Percentiles rank a stretch among this genome's conserved stretches.
Evolutionary conservation across 2,329 filamentous ascomycete genomes (phyloP).

Genomic region (Curvularia hawaiiensis): DNA sequence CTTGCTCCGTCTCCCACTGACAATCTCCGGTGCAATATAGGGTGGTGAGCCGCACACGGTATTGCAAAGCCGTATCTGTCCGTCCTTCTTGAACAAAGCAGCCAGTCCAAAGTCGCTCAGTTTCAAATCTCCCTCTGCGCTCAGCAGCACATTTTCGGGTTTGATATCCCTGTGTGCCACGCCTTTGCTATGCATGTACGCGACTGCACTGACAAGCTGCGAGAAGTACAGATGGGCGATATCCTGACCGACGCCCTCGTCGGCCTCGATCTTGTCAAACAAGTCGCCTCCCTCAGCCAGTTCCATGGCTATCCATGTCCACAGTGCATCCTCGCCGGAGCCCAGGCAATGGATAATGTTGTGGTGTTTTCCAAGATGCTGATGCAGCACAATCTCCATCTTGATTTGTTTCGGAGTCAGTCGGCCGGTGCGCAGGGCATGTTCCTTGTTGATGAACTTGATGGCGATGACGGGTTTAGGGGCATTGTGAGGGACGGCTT

Average conservation of each 20-base stretch:
- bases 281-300: conserved; percentile 92
- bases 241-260: conserved; percentile 91
- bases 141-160: conserved; percentile 93
- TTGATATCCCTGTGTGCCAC: conserved; percentile 79
- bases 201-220: conserved; percentile 86
- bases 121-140: conserved; percentile 83
- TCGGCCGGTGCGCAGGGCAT: conserved; percentile 86
- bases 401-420: conserved; percentile 87
- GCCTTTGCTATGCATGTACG: conserved; percentile 95
- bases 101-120: conserved; percentile 97
- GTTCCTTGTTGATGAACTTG: conserved; percentile 98
- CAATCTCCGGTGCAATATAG: conserved; percentile 95
- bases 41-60: conserved; percentile 96
- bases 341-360: conserved; percentile 95
- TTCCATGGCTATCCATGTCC: conserved; percentile 99
- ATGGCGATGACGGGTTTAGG: conserved; percentile 86
- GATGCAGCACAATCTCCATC: conserved; percentile 90
- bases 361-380: conserved; percentile 83
- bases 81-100: conserved; percentile 89
- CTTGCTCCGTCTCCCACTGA: conserved; percentile 56
- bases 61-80: conserved; percentile 77
- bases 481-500: conserved; percentile 76
- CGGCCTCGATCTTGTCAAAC: conserved; percentile 99
- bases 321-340: conserved; percentile 80
- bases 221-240: conserved; percentile 97